A percentile compares a stretch with the other conserved stretches of the same genome.
Evolutionary conservation across 108 stramenopile genomes (phyloP).

Genomic region (Cyclotella cryptica): DNA sequence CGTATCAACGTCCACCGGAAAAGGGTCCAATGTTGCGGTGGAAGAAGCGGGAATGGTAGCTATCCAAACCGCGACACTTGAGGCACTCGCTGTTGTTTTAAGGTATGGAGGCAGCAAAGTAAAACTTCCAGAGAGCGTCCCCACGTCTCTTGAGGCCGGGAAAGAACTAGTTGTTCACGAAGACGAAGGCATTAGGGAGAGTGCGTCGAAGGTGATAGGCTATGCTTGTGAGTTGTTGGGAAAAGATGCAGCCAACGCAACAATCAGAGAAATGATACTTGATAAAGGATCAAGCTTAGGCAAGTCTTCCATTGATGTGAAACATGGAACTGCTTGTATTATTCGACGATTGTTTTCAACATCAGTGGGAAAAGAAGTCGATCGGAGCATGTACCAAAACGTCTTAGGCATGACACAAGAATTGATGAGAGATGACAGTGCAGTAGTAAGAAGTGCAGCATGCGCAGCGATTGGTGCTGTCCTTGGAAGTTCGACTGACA

Average conservation of each 20-base stretch:
- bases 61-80: slow-evolving; percentile 85
- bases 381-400: slow-evolving; percentile 41
- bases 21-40: slow-evolving; percentile 45
- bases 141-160: slow-evolving; percentile 81
- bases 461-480: slow-evolving; percentile 79
- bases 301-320: slow-evolving; percentile 50
- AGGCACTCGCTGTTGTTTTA: slow-evolving; percentile 74
- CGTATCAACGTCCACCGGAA: slow-evolving; percentile 75
- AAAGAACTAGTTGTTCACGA: slow-evolving; percentile 71
- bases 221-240: slow-evolving; percentile 75
- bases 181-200: slow-evolving; percentile 85
- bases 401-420: slow-evolving; percentile 34
- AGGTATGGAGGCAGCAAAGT: slow-evolving; percentile 79
- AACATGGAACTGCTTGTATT: slow-evolving; percentile 80
- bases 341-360: slow-evolving; percentile 69
- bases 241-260: slow-evolving; percentile 51
- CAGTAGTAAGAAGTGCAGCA: slow-evolving; percentile 69
- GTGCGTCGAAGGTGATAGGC: slow-evolving; percentile 85
- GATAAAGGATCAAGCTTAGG: slow-evolving; percentile 43
- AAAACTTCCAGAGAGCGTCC: slow-evolving; percentile 85
- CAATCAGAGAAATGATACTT: slow-evolving; percentile 60
- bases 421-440: slow-evolving; percentile 76
- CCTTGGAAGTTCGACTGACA: slow-evolving; percentile 66
- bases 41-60: slow-evolving; percentile 77
- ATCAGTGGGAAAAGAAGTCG: slow-evolving; percentile 57